These are phyloP conservation scores for Cordyceps fumosorosea DNA, from an alignment of 2,329 filamentous ascomycete genomes.

Conservation along the genomic window DNA sequence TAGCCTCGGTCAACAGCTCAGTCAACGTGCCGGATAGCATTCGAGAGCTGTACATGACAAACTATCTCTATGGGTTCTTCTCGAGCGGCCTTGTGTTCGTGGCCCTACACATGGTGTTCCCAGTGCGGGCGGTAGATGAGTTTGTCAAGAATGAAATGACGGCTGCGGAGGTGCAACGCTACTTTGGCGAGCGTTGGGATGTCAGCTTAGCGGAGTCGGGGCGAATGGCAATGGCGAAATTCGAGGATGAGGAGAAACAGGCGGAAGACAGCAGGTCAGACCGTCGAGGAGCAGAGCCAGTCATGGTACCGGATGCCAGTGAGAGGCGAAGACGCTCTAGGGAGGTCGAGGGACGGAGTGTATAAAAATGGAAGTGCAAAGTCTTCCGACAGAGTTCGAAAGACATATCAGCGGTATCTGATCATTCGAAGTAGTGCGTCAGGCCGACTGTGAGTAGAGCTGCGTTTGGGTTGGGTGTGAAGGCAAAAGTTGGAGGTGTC, in stretches of 20 bases:
- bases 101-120: conserved; percentile 26
- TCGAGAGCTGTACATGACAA: conserved; percentile 32
- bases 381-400: not conserved
- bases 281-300: not conserved
- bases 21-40: conserved; percentile 29
- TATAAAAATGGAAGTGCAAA: not conserved
- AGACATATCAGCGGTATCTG: not conserved
- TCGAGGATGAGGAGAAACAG: not conserved
- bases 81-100: conserved; percentile 27
- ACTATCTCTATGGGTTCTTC: conserved; percentile 33
- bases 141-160: conserved; percentile 23
- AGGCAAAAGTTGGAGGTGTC: too few relatives aligned
- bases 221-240: not conserved
- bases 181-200: conserved; percentile 28
- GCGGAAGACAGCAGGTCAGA: not conserved
- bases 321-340: not conserved
- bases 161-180: conserved; percentile 22
- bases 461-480: too few relatives aligned
- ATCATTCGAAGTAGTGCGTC: not conserved
- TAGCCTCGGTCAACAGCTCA: conserved; percentile 30
- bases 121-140: conserved; percentile 20
- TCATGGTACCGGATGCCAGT: not conserved
- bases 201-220: conserved; percentile 17
- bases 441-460: too few relatives aligned
- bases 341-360: not conserved